Percentiles rank a stretch among this genome's conserved stretches.
These are phyloP conservation scores for Thuidium tamariscinum DNA, from an alignment of 225 moss, liverwort and hornwort species.

Conservation along the genomic window DNA sequence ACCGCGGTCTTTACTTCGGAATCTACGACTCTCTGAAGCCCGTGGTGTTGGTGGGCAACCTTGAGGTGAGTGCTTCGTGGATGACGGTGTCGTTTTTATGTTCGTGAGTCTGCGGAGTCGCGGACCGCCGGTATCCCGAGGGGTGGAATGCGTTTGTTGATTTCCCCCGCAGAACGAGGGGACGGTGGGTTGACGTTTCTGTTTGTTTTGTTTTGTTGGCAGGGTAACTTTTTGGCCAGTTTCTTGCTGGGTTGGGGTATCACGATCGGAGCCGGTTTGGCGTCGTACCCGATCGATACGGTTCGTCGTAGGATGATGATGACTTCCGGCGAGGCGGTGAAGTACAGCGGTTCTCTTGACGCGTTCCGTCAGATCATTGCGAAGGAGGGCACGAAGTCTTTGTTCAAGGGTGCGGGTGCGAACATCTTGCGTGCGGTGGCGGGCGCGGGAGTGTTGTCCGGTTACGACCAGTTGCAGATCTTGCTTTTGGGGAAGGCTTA, in stretches of 20 bases:
- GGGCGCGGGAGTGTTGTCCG: conserved; percentile 44
- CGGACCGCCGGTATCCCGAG: no score
- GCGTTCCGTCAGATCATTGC: conserved; percentile 24
- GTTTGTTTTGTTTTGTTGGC: not conserved
- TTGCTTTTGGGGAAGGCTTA: conserved; percentile 14
- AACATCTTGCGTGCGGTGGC: conserved; percentile 53
- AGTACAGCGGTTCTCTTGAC: conserved; percentile 39
- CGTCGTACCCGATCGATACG: conserved; percentile 23
- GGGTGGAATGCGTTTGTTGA: not conserved
- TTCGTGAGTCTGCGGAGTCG: no score
- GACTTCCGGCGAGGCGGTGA: conserved; percentile 10
- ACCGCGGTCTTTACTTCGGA: conserved; percentile 9
- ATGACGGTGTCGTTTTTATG: no score
- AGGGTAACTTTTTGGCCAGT: conserved; percentile 51
- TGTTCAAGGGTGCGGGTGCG: conserved; percentile 42
- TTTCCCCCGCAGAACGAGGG: no score
- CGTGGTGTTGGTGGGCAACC: not conserved
- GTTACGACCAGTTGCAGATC: conserved; percentile 29
- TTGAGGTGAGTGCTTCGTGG: not conserved
- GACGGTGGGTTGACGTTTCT: not conserved
- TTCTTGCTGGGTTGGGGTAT: conserved; percentile 45
- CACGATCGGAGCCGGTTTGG: conserved; percentile 48
- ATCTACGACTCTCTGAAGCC: conserved; percentile 16
- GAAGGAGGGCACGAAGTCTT: conserved; percentile 14
- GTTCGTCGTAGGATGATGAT: conserved; percentile 26